Evolutionary conservation across 176 grass and related monocot genomes (phyloP).

Genomic region (Triticum turgidum): DNA sequence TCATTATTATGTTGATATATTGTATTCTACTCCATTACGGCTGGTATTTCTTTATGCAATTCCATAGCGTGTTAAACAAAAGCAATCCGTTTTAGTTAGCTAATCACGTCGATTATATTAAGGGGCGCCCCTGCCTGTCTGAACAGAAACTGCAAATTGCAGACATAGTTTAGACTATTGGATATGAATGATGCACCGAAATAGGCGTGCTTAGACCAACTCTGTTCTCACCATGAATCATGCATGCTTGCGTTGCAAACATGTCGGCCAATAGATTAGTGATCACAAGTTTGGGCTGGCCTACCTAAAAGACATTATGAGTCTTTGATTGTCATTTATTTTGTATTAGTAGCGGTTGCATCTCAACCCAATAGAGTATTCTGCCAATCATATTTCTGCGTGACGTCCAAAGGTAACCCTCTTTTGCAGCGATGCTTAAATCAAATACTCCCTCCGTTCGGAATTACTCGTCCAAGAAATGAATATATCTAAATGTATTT

Average conservation of each 20-base stretch:
- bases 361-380: conserved; percentile 12
- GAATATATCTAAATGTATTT: too few species aligned
- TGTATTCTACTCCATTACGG: neutral
- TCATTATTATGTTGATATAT: neutral
- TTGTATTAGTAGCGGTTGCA: neutral
- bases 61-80: neutral
- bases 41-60: neutral
- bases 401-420: conserved; percentile 30
- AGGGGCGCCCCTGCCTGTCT: neutral
- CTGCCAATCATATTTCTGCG: neutral
- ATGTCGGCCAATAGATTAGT: conserved; percentile 19
- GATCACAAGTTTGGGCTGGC: conserved; percentile 6
- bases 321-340: neutral
- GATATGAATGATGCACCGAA: neutral
- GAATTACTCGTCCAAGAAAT: too few species aligned
- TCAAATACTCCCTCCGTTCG: neutral
- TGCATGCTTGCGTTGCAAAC: neutral
- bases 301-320: neutral
- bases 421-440: neutral
- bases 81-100: neutral
- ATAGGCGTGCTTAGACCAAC: neutral
- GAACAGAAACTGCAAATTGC: neutral
- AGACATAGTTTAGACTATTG: neutral
- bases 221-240: conserved; percentile 9
- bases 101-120: neutral